Evolutionary conservation across 139 green algal genomes (phyloP), one percentile per base, ranked within the genome.

Genomic region (Edaphochlamys debaryana): DNA sequence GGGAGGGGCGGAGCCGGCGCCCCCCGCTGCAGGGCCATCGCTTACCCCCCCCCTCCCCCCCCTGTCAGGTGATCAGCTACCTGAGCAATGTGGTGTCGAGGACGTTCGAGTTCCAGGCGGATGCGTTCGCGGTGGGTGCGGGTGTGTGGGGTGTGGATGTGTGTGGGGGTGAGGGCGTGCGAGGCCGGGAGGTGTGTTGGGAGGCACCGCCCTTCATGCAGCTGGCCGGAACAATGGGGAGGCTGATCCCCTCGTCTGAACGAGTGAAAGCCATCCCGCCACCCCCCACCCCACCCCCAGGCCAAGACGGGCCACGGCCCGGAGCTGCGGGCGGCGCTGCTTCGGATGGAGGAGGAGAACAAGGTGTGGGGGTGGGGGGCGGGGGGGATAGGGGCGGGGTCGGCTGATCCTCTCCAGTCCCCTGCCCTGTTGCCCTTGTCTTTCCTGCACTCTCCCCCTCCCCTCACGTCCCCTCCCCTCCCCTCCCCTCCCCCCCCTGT

Each of bases 71-170:
- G 1, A 77, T 97, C 58, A 76, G 82, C 38, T 95, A 95, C 38
- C 30, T 88, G 0, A 83, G 54, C 42, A 98, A 98, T 70, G 54
- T 98, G 27, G 74, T 98, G 2, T 94, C 84, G 67, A 87, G 95
- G 15, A 86, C n/a, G 9, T 98, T 95, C 85, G 95, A 98, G 84
- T 98, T 96, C 86, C 95, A 98, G 84, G 96, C 96, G n/a, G 96
- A 98, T 74, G 86, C 41, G 0, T 98, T 98, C 90, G 95, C 90
- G 5, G 93, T 94, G 5, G 41, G 40, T 22, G 63, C 75, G 32
- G 62, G 25, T 66, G 58, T 4, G 58, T 25, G 3, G 58, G 3
- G 27, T 66, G 4, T 22, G 58, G 58, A 36, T 25, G 27, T 4
- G 58, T 11, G 25, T 66, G 25, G 58, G 4, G 58, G 3, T 66